Evolutionary conservation across 768 basidiomycete genomes (phyloP).

Genomic region (Boletus rex-veris): DNA sequence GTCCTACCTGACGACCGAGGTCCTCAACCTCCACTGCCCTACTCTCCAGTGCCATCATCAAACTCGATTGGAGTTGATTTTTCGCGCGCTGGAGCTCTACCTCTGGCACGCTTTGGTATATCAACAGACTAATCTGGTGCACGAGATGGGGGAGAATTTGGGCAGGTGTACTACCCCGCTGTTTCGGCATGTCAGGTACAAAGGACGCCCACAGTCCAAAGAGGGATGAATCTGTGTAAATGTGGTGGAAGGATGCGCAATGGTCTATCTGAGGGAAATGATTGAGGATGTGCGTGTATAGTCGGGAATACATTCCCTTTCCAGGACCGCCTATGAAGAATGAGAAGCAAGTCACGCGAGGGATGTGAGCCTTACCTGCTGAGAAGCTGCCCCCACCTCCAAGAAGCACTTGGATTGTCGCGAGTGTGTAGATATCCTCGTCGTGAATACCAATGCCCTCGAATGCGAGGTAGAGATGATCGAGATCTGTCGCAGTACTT

Average conservation of each 20-base stretch:
- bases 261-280: constrained; percentile 92
- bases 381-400: constrained; percentile 97
- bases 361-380: constrained; percentile 50
- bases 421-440: constrained; percentile 88
- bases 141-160: constrained; percentile 82
- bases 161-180: constrained; percentile 57
- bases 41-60: constrained; percentile 95
- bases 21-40: constrained; percentile 83
- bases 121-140: constrained; percentile 80
- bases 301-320: constrained; percentile 97
- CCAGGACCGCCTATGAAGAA: constrained; percentile 75
- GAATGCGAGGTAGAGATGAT: constrained; percentile 90
- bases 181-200: constrained; percentile 56
- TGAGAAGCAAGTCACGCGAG: constrained; percentile 1
- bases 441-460: constrained; percentile 91
- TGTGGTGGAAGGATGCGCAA: constrained; percentile 96
- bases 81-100: constrained; percentile 82
- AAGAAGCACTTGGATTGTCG: constrained; percentile 91
- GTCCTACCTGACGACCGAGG: constrained; percentile 77
- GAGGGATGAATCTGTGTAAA: constrained; percentile 90
- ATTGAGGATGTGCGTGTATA: constrained; percentile 95
- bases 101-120: constrained; percentile 63
- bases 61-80: constrained; percentile 88
- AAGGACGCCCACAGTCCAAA: constrained; percentile 91
- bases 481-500: constrained; percentile 66